Base-by-base conservation (phyloP, 805 yeast genomes). In the Starmerella scarabaei region DNA sequence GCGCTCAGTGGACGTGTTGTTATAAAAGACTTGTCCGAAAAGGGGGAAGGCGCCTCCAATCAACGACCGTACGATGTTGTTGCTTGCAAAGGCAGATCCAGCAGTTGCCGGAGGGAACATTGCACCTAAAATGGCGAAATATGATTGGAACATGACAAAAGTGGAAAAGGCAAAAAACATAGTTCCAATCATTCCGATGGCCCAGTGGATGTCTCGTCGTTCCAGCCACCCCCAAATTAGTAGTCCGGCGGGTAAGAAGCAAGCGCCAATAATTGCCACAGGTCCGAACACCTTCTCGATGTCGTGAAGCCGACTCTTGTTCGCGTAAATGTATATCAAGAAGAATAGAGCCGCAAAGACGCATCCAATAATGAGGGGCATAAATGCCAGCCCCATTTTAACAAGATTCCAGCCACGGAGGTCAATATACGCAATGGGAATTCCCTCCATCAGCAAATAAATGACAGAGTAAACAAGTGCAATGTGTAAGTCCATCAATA, bases 361-460 rank as follows among this genome's bases (percentile, higher is more conserved):
- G 28, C 65, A 59, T 27, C 81, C 80, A 27, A 70, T 61, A 37
- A 65, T 51, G 29, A 69, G 56, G n/a, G 72, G 62, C 30, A 71
- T 33, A 55, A 64, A 76, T 1, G 76, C 56, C 2, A 63, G 56
- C 16, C 78, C 75, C 23, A 56, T 45, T 38, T 68, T 71, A 24
- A 72, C 62, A 20, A 63, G 50, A 3, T 71, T 64, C 55, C 75
- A 75, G 24, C 62, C 52, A 46, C 71, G 63, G 19, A 62, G 51
- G 2, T 63, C 69, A 7, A 45, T 40, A 45, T 68, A 76, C 2
- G 71, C 73, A 28, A 74, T 60, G 7, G 82, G 80, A 57, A 72
- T 72, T 4, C 73, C 74, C 56, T 76, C 80, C 49, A 75, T 72
- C 63, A 71, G 75, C 17, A 73, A 54, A 53, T 73, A 76, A 44